These are phyloP conservation scores for Fomitopsis pulvina DNA, from an alignment of 768 basidiomycete genomes.

Conservation along the genomic window DNA sequence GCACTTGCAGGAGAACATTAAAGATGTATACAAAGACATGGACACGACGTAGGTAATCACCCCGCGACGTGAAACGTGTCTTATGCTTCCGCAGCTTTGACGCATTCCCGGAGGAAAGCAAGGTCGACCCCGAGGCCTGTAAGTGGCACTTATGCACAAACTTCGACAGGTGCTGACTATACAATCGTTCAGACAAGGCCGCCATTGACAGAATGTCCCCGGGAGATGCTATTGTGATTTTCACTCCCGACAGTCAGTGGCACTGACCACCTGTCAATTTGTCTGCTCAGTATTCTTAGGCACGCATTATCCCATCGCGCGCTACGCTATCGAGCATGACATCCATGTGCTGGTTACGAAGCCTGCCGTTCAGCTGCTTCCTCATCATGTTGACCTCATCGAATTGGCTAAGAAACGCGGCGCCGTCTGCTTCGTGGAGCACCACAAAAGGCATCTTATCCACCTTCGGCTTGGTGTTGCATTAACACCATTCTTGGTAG, in stretches of 20 bases:
- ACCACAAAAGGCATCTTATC: slow-evolving; percentile 78
- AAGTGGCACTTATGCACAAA: slow-evolving; percentile 19
- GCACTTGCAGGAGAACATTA: slow-evolving; percentile 81
- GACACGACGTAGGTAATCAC: slow-evolving; percentile 57
- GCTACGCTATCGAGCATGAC: slow-evolving; percentile 79
- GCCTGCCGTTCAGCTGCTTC: slow-evolving; percentile 81
- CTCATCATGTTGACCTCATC: slow-evolving; percentile 76
- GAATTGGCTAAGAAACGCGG: slow-evolving; percentile 71
- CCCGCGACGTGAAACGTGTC: not conserved
- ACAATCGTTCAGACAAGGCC: slow-evolving; percentile 55
- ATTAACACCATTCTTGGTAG: slow-evolving; percentile 31
- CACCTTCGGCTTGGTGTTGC: not conserved
- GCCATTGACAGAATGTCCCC: slow-evolving; percentile 74
- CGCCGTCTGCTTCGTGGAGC: slow-evolving; percentile 90
- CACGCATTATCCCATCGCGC: slow-evolving; percentile 81
- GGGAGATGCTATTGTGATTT: slow-evolving; percentile 88
- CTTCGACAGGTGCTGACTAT: not conserved
- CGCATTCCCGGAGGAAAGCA: slow-evolving; percentile 66
- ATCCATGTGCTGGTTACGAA: slow-evolving; percentile 91
- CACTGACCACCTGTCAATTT: not conserved
- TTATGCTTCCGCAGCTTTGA: slow-evolving; percentile 48
- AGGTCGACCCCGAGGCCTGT: slow-evolving; percentile 79
- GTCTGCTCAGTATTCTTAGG: slow-evolving; percentile 28
- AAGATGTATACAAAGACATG: slow-evolving; percentile 79
- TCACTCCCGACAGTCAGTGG: slow-evolving; percentile 80